Evolutionary conservation across 176 grass and related monocot genomes (phyloP).

Genomic region (Carex scoparia): DNA sequence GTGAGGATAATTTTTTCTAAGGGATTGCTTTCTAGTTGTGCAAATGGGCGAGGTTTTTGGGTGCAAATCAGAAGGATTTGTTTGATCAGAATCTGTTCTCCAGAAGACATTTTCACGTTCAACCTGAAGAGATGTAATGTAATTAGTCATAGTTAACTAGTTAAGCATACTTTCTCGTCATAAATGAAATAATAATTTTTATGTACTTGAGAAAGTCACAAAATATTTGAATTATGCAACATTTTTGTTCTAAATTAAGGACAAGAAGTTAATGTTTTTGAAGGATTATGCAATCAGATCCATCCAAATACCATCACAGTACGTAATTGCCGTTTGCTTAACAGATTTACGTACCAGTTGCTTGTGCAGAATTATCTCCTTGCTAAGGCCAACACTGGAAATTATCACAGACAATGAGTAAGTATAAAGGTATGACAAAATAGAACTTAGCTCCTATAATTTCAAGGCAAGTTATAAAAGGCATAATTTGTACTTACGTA

Average conservation of each 20-base stretch:
- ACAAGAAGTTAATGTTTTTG: not conserved
- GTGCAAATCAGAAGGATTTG: constrained; percentile 24
- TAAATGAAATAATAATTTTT: not conserved
- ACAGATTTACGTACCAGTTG: constrained; percentile 53
- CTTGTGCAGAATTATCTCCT: constrained; percentile 69
- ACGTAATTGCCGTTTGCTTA: not conserved
- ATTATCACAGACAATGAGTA: not conserved
- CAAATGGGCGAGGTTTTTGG: constrained; percentile 10
- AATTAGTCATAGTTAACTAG: not conserved
- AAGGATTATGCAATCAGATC: not conserved
- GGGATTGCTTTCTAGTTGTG: not conserved
- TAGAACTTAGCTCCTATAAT: not conserved
- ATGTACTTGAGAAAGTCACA: not conserved
- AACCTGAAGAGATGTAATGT: constrained; percentile 41
- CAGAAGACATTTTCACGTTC: constrained; percentile 58
- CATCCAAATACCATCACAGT: not conserved
- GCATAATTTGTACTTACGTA: constrained; percentile 34
- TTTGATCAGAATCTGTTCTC: constrained; percentile 41
- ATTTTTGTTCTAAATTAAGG: not conserved
- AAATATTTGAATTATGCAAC: not conserved
- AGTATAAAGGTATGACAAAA: not conserved
- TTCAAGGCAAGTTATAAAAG: not conserved
- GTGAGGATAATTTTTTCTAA: not conserved
- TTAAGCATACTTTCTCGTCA: not conserved
- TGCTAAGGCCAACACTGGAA: constrained; percentile 71